A percentile compares a stretch with the other conserved stretches of the same genome.
These are phyloP conservation scores for Botrytis pseudocinerea DNA, from an alignment of 2,329 filamentous ascomycete species.

Conservation along the genomic window DNA sequence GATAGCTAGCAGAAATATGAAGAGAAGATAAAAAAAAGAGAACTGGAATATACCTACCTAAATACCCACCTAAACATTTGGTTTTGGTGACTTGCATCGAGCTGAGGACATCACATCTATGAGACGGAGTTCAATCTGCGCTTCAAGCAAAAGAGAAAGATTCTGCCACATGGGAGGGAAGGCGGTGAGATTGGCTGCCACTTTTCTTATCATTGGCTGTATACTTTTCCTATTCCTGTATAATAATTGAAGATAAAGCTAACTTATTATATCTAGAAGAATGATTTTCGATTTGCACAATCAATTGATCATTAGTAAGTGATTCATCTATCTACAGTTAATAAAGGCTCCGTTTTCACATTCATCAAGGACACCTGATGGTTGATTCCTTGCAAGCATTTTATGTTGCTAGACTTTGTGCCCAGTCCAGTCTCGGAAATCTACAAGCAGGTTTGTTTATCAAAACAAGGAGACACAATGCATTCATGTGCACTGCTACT, in stretches of 20 bases:
- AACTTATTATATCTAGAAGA: not conserved
- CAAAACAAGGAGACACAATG: too few species aligned
- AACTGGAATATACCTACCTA: not conserved
- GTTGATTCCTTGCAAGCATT: not conserved
- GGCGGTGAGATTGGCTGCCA: not conserved
- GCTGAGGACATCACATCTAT: not conserved
- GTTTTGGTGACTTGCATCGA: not conserved
- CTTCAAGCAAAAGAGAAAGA: not conserved
- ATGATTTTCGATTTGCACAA: not conserved
- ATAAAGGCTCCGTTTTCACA: not conserved
- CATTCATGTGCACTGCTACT: not conserved
- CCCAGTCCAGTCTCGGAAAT: not conserved
- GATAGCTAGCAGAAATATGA: not conserved
- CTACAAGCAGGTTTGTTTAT: not conserved
- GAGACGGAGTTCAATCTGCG: slow-evolving; percentile 17
- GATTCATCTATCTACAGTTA: not conserved
- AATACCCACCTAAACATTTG: not conserved
- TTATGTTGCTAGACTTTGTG: not conserved
- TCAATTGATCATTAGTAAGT: not conserved
- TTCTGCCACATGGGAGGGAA: not conserved
- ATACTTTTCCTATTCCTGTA: too few species aligned
- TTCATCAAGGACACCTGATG: not conserved
- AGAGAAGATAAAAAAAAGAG: not conserved
- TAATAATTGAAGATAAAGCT: too few species aligned
- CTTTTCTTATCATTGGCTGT: not conserved